Percentiles rank a stretch among this genome's conserved stretches.
Evolutionary conservation across 2,329 filamentous ascomycete species (phyloP).

Genomic region (Cordyceps javanica): DNA sequence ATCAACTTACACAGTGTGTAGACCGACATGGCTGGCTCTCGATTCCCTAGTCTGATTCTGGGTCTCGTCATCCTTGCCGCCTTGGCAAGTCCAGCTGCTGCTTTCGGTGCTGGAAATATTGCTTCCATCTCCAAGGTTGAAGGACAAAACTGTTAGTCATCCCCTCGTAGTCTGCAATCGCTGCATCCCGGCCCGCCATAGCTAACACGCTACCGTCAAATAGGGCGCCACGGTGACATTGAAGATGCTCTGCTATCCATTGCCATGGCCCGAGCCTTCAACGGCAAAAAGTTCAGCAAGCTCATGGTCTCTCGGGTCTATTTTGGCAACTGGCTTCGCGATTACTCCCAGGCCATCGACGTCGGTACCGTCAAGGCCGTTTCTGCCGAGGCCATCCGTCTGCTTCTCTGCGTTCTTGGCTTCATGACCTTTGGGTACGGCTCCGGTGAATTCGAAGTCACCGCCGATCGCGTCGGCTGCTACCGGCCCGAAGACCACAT

Average conservation of each 20-base stretch:
- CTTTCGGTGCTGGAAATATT: slow-evolving; percentile 87
- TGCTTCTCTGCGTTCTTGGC: slow-evolving; percentile 80
- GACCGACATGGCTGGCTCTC: slow-evolving; percentile 41
- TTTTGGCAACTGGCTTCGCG: slow-evolving; percentile 91
- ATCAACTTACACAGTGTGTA: background rate
- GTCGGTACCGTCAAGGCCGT: slow-evolving; percentile 89
- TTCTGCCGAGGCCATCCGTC: slow-evolving; percentile 82
- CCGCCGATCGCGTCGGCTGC: slow-evolving; percentile 66
- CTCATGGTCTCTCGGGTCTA: slow-evolving; percentile 84
- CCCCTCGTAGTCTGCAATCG: background rate
- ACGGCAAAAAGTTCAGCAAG: slow-evolving; percentile 78
- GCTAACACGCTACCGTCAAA: slow-evolving; percentile 13
- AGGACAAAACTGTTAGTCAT: slow-evolving; percentile 66
- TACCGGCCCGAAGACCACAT: slow-evolving; percentile 68
- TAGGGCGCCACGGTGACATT: slow-evolving; percentile 83
- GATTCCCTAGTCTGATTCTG: slow-evolving; percentile 44
- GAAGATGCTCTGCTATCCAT: slow-evolving; percentile 81
- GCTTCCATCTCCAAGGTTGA: slow-evolving; percentile 74
- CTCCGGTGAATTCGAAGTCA: slow-evolving; percentile 75
- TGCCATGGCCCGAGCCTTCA: slow-evolving; percentile 46
- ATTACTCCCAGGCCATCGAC: slow-evolving; percentile 92
- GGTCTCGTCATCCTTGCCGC: slow-evolving; percentile 57
- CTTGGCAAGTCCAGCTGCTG: slow-evolving; percentile 62
- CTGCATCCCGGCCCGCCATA: background rate
- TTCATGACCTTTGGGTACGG: slow-evolving; percentile 73